Base-by-base conservation (phyloP, 148 eudicot species). In the Gaultheria prostrata region DNA sequence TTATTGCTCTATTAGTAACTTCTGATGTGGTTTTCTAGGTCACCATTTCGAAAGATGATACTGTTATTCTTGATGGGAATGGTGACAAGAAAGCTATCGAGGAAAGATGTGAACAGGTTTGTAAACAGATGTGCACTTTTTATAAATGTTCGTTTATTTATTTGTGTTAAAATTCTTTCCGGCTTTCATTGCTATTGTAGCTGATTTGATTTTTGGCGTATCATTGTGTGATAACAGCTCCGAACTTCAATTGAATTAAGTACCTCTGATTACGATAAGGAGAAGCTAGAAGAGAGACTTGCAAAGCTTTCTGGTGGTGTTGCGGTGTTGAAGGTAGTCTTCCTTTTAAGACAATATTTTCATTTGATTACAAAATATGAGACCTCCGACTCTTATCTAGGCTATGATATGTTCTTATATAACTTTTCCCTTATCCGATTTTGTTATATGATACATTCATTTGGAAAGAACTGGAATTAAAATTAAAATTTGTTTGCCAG, bases 281-380 rank as follows among this genome's bases (percentile, higher is more conserved):
- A 95, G 89, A 95, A 95, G 90, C 79, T 91, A 73, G 92, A 93
- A 78, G 98, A 95, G 89, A 92, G 98, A 83, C 87, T 95, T 63
- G 98, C 98, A 45, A 94, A 95, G 86, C 92, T 95, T 24, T 95
- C 98, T 63, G 98, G 98, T 61, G 98, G 98, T 51, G 96, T 95
- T 84, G 98, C 97, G 71, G 98, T 95, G 6, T 82, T 95, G 86
- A 94, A 95, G 98, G 98, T 94, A 83, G 76, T 35, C 30, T 32
- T 18, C 6, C 57, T 51, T 24, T 49, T 8, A 8, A 43, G 17
- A 79, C 53, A n/a, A 59, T 33, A n/a, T 82, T 61, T 14, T n/a
- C 30, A 43, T 46, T 49, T 78, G 21, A 30, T 4, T 48, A 8
- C 11, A 13, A 33, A 78, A 20, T 6, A n/a, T 46, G 54, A 28